Evolutionary conservation across 2,329 filamentous ascomycete species (phyloP).

Genomic region (Nothophoma quercina): DNA sequence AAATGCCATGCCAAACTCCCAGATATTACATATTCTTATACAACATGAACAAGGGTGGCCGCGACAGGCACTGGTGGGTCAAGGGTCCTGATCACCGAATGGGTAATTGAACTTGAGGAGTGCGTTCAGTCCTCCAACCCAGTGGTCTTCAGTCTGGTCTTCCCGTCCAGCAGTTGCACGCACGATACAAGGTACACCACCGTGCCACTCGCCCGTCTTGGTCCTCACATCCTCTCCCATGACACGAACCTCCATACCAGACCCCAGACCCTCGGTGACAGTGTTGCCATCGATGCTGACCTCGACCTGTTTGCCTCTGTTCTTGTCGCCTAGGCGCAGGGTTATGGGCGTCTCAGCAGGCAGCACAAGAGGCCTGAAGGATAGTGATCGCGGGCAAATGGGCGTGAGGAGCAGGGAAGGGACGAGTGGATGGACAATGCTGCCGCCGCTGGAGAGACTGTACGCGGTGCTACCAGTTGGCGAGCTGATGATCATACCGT

Average conservation of each 20-base stretch:
- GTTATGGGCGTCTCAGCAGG: conserved; percentile 86
- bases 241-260: conserved; percentile 78
- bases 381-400: conserved; percentile 90
- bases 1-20: conserved; percentile 2
- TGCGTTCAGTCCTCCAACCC: conserved; percentile 94
- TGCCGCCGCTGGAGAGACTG: conserved; percentile 88
- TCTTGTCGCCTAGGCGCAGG: conserved; percentile 75
- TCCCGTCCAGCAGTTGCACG: conserved; percentile 57
- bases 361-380: conserved; percentile 88
- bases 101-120: conserved; percentile 97
- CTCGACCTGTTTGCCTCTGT: conserved; percentile 58
- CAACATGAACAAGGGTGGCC: neutral
- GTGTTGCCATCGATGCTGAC: conserved; percentile 59
- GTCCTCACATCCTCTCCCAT: conserved; percentile 76
- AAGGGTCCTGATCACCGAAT: conserved; percentile 69
- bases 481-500: conserved; percentile 92
- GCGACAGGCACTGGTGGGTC: neutral
- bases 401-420: conserved; percentile 88
- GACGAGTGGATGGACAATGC: conserved; percentile 93
- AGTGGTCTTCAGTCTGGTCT: conserved; percentile 78
- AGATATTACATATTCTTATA: neutral
- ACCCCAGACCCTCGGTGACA: conserved; percentile 52
- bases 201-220: conserved; percentile 63
- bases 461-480: conserved; percentile 97
- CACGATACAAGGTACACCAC: conserved; percentile 92